Conservation (phyloP, 208 protist genomes). For the Acanthamoeba royreba region DNA sequence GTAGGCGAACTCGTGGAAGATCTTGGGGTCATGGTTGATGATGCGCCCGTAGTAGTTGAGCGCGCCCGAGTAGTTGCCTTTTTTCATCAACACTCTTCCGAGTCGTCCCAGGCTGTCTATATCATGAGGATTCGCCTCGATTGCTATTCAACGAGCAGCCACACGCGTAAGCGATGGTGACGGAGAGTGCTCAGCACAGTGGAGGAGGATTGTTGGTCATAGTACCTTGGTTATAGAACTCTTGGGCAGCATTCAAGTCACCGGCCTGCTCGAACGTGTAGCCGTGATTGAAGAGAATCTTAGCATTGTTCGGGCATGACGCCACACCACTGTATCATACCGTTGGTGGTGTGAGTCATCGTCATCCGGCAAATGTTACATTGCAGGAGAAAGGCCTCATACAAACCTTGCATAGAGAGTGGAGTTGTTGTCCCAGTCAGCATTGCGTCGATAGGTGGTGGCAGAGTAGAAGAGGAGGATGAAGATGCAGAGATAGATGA, state of each 20-base stretch:
- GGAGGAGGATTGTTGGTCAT: neutral
- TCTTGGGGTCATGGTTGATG: neutral
- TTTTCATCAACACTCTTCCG: neutral
- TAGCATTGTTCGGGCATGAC: neutral
- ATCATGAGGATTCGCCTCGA: neutral
- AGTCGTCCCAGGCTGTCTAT: neutral
- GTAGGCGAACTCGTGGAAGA: constrained; percentile 14
- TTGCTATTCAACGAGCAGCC: neutral
- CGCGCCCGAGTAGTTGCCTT: neutral
- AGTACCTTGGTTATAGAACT: neutral
- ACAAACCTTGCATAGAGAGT: neutral
- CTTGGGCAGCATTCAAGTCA: neutral
- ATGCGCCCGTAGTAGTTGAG: neutral
- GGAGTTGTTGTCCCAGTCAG: neutral
- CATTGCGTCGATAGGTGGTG: neutral
- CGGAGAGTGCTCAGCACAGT: neutral
- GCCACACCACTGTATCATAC: neutral
- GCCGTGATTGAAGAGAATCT: neutral
- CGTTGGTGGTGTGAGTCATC: neutral
- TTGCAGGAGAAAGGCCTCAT: neutral
- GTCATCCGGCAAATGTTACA: neutral
- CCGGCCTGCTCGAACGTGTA: neutral
- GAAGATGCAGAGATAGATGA: neutral
- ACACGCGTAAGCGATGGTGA: neutral
- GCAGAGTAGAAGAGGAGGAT: neutral